A percentile compares a stretch with the other conserved stretches of the same genome.
Conservation (phyloP, 805 yeast genomes). For the Yarrowia sp. region DNA sequence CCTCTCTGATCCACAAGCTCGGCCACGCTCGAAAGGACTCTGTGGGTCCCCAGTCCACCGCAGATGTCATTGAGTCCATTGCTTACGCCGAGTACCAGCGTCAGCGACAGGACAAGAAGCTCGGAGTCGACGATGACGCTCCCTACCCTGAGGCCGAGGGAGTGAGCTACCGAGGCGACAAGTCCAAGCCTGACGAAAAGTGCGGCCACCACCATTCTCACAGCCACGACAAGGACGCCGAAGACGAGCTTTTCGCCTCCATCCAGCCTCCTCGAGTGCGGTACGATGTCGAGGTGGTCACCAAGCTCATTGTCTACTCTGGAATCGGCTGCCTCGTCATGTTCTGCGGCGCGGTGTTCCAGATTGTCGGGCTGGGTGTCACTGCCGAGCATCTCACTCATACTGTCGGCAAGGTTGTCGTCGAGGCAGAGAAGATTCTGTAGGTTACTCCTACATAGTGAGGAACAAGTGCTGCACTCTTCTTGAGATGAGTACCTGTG, state of each 20-base stretch:
- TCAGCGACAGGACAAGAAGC: slow-evolving; percentile 39
- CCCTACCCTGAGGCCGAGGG: slow-evolving; percentile 12
- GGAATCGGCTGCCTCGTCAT: slow-evolving; percentile 73
- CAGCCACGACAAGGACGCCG: slow-evolving; percentile 20
- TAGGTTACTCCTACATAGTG: background rate
- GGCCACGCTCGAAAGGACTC: slow-evolving; percentile 50
- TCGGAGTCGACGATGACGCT: slow-evolving; percentile 17
- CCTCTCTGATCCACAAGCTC: slow-evolving; percentile 46
- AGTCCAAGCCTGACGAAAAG: slow-evolving; percentile 21
- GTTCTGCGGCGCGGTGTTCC: slow-evolving; percentile 42
- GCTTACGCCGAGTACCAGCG: slow-evolving; percentile 48
- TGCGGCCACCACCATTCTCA: slow-evolving; percentile 11
- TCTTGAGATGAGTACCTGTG: no score
- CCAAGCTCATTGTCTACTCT: slow-evolving; percentile 78
- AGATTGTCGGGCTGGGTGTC: slow-evolving; percentile 31
- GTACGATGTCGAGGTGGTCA: slow-evolving; percentile 77
- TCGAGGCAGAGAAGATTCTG: background rate
- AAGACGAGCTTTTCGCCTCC: slow-evolving; percentile 44
- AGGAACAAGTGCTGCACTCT: no score
- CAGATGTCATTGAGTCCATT: slow-evolving; percentile 53
- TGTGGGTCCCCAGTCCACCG: slow-evolving; percentile 55
- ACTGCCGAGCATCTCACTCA: slow-evolving; percentile 7
- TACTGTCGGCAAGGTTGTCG: background rate
- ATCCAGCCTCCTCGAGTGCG: slow-evolving; percentile 53
- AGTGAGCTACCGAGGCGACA: slow-evolving; percentile 22